These are phyloP conservation scores for Suillus brevipes DNA, from an alignment of 768 basidiomycete species.

Conservation along the genomic window DNA sequence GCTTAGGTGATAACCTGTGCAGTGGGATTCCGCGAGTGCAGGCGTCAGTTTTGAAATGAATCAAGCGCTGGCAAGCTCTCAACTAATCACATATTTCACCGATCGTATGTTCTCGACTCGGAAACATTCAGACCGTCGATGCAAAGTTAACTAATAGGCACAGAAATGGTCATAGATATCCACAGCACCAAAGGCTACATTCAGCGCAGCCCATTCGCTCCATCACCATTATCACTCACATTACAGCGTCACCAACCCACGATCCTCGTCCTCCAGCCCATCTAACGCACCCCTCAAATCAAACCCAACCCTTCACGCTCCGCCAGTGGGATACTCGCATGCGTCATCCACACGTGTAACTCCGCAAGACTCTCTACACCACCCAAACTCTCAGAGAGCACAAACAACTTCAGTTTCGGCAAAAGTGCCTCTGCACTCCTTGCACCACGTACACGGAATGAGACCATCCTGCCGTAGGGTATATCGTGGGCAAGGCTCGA, in stretches of 20 bases:
- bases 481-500: constrained; percentile 21
- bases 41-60: too few species aligned
- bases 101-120: too few species aligned
- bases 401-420: constrained; percentile 61
- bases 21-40: too few species aligned
- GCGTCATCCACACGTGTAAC: constrained; percentile 87
- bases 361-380: constrained; percentile 93
- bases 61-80: too few species aligned
- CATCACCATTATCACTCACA: neutral
- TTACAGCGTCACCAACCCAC: neutral
- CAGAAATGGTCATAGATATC: too few species aligned
- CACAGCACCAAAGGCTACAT: too few species aligned
- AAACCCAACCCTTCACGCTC: too few species aligned
- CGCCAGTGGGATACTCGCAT: constrained; percentile 73
- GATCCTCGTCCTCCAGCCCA: constrained; percentile 41
- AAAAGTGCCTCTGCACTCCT: constrained; percentile 67
- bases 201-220: too few species aligned
- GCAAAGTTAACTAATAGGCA: too few species aligned
- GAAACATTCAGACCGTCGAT: too few species aligned
- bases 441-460: constrained; percentile 57
- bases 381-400: constrained; percentile 87
- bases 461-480: constrained; percentile 90
- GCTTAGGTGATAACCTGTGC: too few species aligned
- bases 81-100: too few species aligned
- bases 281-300: constrained; percentile 68